Conservation (phyloP, 1,284 basidiomycete species). For the Boletus albobrunnescens region DNA sequence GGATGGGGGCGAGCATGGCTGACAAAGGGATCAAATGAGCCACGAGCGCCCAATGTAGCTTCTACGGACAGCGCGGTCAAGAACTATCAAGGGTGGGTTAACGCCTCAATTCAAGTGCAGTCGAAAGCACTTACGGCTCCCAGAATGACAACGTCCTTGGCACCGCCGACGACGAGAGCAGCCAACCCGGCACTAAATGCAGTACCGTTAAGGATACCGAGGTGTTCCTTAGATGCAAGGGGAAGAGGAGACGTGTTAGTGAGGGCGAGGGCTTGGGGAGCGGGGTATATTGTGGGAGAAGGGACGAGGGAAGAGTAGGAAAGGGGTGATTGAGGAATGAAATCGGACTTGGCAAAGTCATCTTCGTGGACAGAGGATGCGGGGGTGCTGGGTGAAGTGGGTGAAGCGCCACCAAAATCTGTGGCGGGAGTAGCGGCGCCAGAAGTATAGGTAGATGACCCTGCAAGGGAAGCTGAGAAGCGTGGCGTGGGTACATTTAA, state of each 20-base stretch:
- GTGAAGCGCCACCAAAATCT: slow-evolving; percentile 17
- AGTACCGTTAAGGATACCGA: slow-evolving; percentile 80
- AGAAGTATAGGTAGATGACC: slow-evolving; percentile 15
- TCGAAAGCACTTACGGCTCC: slow-evolving; percentile 34
- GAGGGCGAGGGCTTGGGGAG: slow-evolving; percentile 61
- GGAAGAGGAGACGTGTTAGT: slow-evolving; percentile 65
- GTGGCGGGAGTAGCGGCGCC: slow-evolving; percentile 18
- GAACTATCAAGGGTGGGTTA: slow-evolving; percentile 41
- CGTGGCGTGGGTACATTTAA: slow-evolving; percentile 11
- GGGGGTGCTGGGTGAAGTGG: slow-evolving; percentile 25
- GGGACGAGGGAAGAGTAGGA: background rate
- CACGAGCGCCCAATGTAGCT: slow-evolving; percentile 69
- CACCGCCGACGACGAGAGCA: slow-evolving; percentile 65
- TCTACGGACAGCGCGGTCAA: slow-evolving; percentile 84
- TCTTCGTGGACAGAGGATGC: slow-evolving; percentile 29
- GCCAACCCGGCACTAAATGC: slow-evolving; percentile 73
- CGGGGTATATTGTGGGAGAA: slow-evolving; percentile 37
- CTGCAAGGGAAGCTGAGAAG: slow-evolving; percentile 6
- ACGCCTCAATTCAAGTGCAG: background rate
- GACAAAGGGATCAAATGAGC: slow-evolving; percentile 79
- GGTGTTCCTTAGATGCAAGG: slow-evolving; percentile 78
- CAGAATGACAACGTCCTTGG: slow-evolving; percentile 67
- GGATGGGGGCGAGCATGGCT: slow-evolving; percentile 79
- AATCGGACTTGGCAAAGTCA: slow-evolving; percentile 15
- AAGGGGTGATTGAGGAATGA: background rate